phyloP scores from a whole-genome alignment of 2,329 filamentous ascomycete species.

The Tolypocladium tropicale region DNA sequence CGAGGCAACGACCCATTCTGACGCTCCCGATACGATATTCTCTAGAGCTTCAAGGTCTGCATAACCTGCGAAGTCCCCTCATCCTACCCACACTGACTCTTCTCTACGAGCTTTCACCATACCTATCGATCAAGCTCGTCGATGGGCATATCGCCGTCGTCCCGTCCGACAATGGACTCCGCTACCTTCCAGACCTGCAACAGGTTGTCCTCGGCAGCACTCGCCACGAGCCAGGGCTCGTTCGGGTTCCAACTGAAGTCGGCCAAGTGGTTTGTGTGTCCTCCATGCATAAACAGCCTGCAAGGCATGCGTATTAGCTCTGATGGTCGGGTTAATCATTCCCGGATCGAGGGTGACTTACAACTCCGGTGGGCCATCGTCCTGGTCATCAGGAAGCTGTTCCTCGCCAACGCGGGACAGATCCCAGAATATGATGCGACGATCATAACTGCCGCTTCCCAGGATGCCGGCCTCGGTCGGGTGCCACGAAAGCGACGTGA shows the following conservation, averaged over 20 bases:
- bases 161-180: conserved; percentile 69
- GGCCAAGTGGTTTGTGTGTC: conserved; percentile 91
- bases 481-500: conserved; percentile 92
- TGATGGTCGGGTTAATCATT: neutral
- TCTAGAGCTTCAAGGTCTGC: conserved; percentile 8
- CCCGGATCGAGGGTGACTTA: conserved; percentile 34
- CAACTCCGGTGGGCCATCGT: conserved; percentile 92
- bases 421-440: conserved; percentile 95
- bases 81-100: conserved; percentile 19
- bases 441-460: conserved; percentile 85
- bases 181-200: conserved; percentile 90
- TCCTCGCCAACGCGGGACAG: conserved; percentile 85
- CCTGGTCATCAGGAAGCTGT: conserved; percentile 86
- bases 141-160: conserved; percentile 63
- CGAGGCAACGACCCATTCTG: conserved; percentile 1
- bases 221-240: conserved; percentile 93
- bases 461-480: conserved; percentile 81
- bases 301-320: conserved; percentile 9
- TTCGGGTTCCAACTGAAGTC: conserved; percentile 98
- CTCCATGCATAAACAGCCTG: conserved; percentile 95
- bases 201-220: conserved; percentile 91
- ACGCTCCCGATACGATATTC: conserved; percentile 8
- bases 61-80: conserved; percentile 8
- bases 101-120: conserved; percentile 23
- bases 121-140: conserved; percentile 62